A percentile compares a stretch with the other conserved stretches of the same genome.
phyloP scores from a whole-genome alignment of 1,284 basidiomycete genomes.

The Coriolopsis trogii region DNA sequence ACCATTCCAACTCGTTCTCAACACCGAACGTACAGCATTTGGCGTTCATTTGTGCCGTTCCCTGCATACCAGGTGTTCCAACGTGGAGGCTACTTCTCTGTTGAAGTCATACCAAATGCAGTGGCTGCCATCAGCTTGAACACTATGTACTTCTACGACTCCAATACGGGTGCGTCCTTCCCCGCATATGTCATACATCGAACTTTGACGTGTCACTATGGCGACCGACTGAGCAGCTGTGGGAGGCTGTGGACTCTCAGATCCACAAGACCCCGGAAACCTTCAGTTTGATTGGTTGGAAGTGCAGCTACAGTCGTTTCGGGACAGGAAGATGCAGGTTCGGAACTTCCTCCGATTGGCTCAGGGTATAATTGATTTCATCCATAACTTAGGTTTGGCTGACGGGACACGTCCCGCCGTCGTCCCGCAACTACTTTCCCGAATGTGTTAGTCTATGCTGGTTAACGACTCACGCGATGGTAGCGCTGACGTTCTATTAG shows the following conservation, averaged over 20 bases:
- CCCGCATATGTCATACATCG: conserved; percentile 12
- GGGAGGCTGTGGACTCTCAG: conserved; percentile 66
- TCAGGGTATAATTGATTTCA: conserved; percentile 18
- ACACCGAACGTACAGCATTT: conserved; percentile 62
- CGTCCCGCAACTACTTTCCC: conserved; percentile 80
- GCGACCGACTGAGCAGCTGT: conserved; percentile 47
- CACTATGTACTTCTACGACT: conserved; percentile 92
- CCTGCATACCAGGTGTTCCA: conserved; percentile 81
- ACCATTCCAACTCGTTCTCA: conserved; percentile 14
- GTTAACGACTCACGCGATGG: conserved; percentile 13
- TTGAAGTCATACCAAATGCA: conserved; percentile 79
- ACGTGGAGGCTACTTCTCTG: conserved; percentile 83
- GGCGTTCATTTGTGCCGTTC: conserved; percentile 85
- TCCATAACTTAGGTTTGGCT: conserved; percentile 41
- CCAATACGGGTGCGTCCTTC: conserved; percentile 73
- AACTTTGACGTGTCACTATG: conserved; percentile 27
- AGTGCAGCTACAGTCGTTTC: conserved; percentile 77
- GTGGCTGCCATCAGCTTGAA: conserved; percentile 88
- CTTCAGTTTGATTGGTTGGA: conserved; percentile 91
- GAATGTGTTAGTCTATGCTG: conserved; percentile 67
- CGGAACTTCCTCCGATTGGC: conserved; percentile 16
- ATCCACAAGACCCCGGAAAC: conserved; percentile 77
- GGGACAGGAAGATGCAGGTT: conserved; percentile 80
- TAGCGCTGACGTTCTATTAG: conserved; percentile 40
- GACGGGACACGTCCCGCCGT: conserved; percentile 78